phyloP scores from a whole-genome alignment of 768 basidiomycete genomes.

The Cystofilobasidium ferigula region DNA sequence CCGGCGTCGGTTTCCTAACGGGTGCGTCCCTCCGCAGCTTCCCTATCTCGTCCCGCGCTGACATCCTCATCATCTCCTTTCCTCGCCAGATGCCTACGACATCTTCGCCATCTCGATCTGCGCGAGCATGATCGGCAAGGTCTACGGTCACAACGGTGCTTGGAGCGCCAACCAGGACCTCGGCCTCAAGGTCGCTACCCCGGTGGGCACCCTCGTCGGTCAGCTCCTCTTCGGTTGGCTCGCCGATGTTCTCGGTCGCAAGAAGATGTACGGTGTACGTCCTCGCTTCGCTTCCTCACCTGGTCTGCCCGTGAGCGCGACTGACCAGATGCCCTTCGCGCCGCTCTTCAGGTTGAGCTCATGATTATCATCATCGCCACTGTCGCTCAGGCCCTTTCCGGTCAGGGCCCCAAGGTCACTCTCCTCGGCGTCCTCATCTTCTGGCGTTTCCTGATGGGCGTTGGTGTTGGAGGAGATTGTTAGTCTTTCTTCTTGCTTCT shows the following conservation, averaged over 20 bases:
- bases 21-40: conserved; percentile 43
- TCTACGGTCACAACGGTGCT: conserved; percentile 48
- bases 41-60: conserved; percentile 1
- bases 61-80: too few species aligned
- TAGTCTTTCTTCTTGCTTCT: too few species aligned
- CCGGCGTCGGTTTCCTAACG: conserved; percentile 83
- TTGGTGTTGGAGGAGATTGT: conserved; percentile 35
- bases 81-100: conserved; percentile 11
- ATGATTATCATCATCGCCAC: conserved; percentile 72
- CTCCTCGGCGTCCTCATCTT: conserved; percentile 67
- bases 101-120: conserved; percentile 82
- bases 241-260: conserved; percentile 64
- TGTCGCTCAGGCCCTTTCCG: conserved; percentile 68
- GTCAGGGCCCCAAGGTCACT: conserved; percentile 52
- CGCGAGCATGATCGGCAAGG: conserved; percentile 68
- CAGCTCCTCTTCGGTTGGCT: conserved; percentile 72
- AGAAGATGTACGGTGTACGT: conserved; percentile 57
- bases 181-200: conserved; percentile 54
- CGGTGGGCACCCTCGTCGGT: conserved; percentile 62
- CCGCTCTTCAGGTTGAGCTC: conserved; percentile 46
- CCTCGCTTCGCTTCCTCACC: too few species aligned
- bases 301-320: neutral
- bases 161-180: conserved; percentile 57
- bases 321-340: neutral
- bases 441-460: conserved; percentile 54